Percentiles rank a stretch among this genome's conserved stretches.
Conservation (phyloP, 257 asterid genomes). For the Prunella vulgaris region DNA sequence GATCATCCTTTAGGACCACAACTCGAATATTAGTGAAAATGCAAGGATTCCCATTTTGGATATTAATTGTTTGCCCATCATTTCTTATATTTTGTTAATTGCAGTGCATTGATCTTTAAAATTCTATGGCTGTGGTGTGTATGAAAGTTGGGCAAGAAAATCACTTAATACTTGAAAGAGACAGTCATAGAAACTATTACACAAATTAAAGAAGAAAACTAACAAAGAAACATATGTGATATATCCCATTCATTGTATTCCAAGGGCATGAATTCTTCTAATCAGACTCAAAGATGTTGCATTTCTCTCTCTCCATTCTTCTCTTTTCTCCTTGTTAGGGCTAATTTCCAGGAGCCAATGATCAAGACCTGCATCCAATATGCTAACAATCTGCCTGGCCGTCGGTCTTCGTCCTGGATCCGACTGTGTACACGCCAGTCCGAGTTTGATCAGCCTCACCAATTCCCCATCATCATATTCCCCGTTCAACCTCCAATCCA, state of each 20-base stretch:
- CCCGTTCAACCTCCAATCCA: slow-evolving; percentile 65
- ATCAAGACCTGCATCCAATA: slow-evolving; percentile 80
- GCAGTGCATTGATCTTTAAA: no score
- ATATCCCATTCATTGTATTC: slow-evolving; percentile 49
- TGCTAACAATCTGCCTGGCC: slow-evolving; percentile 78
- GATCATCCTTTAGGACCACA: slow-evolving; percentile 12
- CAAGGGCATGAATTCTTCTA: slow-evolving; percentile 84
- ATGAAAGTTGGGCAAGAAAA: no score
- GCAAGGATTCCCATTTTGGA: background rate
- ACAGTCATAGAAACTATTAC: background rate
- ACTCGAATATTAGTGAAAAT: slow-evolving; percentile 9
- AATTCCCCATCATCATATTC: slow-evolving; percentile 49
- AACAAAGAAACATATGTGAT: no score
- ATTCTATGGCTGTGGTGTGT: no score
- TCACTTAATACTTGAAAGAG: background rate
- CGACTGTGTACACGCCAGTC: slow-evolving; percentile 70
- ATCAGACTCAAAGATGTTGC: slow-evolving; percentile 49
- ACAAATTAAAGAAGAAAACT: background rate
- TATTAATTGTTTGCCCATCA: background rate
- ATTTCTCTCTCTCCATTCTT: slow-evolving; percentile 75
- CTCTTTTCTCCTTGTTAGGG: slow-evolving; percentile 41
- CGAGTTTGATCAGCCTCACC: slow-evolving; percentile 64
- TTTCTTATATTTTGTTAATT: background rate
- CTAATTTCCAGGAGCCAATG: slow-evolving; percentile 46
- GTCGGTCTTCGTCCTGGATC: slow-evolving; percentile 64